Percentiles rank a stretch among this genome's conserved stretches.
Conservation (phyloP, 2,329 filamentous ascomycete genomes). For the Pseudogymnoascus sp. region DNA sequence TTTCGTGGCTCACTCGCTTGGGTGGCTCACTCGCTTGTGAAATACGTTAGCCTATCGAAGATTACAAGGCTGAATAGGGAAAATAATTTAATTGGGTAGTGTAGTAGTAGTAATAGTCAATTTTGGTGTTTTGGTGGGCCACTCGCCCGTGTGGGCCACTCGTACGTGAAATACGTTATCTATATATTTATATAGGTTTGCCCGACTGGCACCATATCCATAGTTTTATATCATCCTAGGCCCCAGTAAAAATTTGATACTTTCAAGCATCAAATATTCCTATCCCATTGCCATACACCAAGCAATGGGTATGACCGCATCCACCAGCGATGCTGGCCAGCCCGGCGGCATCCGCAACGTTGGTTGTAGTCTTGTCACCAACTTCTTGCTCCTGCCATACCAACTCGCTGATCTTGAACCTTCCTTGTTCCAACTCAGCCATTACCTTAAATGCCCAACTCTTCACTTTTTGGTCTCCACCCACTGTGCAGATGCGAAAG, state of each 20-base stretch:
- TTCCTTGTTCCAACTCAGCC: background rate
- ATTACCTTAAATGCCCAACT: constrained; percentile 34
- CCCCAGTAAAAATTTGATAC: background rate
- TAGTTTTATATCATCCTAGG: too few relatives aligned
- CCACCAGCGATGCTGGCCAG: background rate
- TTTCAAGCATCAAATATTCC: background rate
- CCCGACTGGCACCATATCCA: too few relatives aligned
- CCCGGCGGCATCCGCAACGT: background rate
- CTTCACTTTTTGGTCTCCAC: constrained; percentile 42
- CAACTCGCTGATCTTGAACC: background rate
- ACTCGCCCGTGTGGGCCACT: too few relatives aligned
- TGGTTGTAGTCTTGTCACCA: background rate
- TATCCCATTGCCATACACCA: constrained; percentile 9
- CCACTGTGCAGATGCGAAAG: constrained; percentile 29
- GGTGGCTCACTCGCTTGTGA: too few relatives aligned
- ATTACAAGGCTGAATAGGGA: too few relatives aligned
- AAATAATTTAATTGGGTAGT: too few relatives aligned
- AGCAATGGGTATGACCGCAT: background rate
- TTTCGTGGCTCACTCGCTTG: too few relatives aligned
- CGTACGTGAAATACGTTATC: too few relatives aligned
- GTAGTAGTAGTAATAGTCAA: too few relatives aligned
- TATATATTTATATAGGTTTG: too few relatives aligned
- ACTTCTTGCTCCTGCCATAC: background rate
- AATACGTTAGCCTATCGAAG: too few relatives aligned
- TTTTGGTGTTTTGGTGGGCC: too few relatives aligned